Evolutionary conservation across 192 early-diverging fungal genomes (phyloP), one percentile per base, ranked within the genome.

Genomic region (Mortierella antarctica): DNA sequence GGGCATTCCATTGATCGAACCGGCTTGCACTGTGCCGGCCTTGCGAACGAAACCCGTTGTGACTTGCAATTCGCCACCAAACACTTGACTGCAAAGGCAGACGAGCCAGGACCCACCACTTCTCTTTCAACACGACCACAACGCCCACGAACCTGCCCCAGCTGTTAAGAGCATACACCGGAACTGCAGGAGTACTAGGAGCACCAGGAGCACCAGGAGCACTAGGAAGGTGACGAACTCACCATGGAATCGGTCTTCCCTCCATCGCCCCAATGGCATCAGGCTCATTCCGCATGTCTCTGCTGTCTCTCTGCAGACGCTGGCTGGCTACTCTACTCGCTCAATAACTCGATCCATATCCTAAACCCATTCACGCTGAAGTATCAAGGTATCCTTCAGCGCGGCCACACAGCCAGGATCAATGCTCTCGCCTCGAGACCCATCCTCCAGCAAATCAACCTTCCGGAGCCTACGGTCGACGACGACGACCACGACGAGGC

Each of bases 231-330:
- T 4, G 50, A 40, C 20, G 39, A 59, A 40, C 41, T 5, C 48
- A 13, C 18, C 2, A 76, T 76, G 74, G 74, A 78, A 18, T 56
- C 74, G 13, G 54, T 51, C 18, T 68, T 80, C 54, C 77, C 77
- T 5, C 77, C 77, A 1, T 80, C 77, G 17, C 77, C 77, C 0
- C 77, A 80, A 56, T 80, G 77, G 77, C 52, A 80, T 54, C 77
- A 68, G n/a, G 53, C 77, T 12, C 69, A 72, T n/a, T 71, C 77
- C 18, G 77, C 77, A 12, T 68, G 70, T 55, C 64, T 80, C 17
- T 66, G 45, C 44, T 60, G 48, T n/a, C 20, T 63, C 12, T 64
- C 47, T 21, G 64, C 71, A 23, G 15, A 51, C 6, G 18, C 65
- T 20, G 77, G 77, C 6, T 80, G 77, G 77, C 64, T 80, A 12